These are phyloP conservation scores for Claviceps spartinae DNA, from an alignment of 2,329 filamentous ascomycete species.

Conservation along the genomic window DNA sequence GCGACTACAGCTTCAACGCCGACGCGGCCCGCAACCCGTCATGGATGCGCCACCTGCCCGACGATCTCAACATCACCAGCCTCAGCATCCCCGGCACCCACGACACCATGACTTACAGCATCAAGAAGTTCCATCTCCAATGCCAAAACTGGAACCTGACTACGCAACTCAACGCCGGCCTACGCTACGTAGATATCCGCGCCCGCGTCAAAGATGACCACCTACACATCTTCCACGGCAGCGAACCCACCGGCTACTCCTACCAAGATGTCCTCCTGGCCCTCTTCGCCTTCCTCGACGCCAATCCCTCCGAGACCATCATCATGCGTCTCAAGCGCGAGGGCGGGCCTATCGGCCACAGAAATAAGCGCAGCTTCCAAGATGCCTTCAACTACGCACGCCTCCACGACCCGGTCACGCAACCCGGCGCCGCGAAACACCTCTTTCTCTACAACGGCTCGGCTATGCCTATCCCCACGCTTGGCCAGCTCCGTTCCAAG, in stretches of 20 bases:
- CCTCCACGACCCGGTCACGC: conserved; percentile 20
- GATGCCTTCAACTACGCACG: conserved; percentile 30
- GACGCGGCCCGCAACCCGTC: conserved; percentile 16
- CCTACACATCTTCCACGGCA: conserved; percentile 34
- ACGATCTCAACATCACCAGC: conserved; percentile 25
- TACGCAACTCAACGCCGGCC: conserved; percentile 30
- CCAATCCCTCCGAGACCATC: conserved; percentile 31
- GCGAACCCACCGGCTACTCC: conserved; percentile 30
- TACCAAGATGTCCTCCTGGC: conserved; percentile 28
- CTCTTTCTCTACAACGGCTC: conserved; percentile 21
- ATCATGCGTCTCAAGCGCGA: conserved; percentile 39
- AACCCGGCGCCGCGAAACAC: conserved; percentile 21
- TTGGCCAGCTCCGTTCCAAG: conserved; percentile 31
- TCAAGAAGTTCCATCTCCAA: conserved; percentile 23
- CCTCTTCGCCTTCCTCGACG: conserved; percentile 32
- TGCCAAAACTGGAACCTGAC: conserved; percentile 34
- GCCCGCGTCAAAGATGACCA: conserved; percentile 27
- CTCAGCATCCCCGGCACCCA: conserved; percentile 39
- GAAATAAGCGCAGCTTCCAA: conserved; percentile 28
- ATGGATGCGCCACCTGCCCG: conserved; percentile 32
- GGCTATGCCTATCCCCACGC: conserved; percentile 23
- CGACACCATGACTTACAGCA: conserved; percentile 36
- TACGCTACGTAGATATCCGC: conserved; percentile 38
- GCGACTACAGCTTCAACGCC: conserved; percentile 29
- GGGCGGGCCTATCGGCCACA: conserved; percentile 20